phyloP scores from a whole-genome alignment of 164 flowering plant genomes.

The Vitis vinifera region DNA sequence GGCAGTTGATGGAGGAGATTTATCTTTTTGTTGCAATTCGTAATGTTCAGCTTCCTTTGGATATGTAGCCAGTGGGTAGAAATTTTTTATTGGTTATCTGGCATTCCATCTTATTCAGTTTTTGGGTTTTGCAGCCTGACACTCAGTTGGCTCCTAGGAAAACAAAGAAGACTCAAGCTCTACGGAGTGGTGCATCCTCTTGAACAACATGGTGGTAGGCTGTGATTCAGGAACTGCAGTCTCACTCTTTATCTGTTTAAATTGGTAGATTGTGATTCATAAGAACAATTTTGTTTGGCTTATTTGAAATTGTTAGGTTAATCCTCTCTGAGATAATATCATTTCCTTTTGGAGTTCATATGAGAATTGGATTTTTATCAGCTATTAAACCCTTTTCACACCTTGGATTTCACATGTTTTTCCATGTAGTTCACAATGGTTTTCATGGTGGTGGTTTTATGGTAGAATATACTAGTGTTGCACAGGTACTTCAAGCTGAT shows the following conservation, averaged over 20 bases:
- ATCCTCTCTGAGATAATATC: too few species aligned
- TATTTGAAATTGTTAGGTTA: not conserved
- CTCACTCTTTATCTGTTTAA: not conserved
- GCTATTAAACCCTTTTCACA: too few species aligned
- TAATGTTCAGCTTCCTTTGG: not conserved
- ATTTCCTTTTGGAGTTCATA: too few species aligned
- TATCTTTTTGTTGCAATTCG: too few species aligned
- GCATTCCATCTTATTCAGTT: not conserved
- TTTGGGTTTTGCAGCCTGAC: constrained; percentile 35
- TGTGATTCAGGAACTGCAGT: too few species aligned
- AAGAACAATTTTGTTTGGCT: constrained; percentile 3
- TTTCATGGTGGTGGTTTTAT: too few species aligned
- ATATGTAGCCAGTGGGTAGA: not conserved
- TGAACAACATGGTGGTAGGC: not conserved
- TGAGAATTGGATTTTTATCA: too few species aligned
- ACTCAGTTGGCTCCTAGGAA: constrained; percentile 41
- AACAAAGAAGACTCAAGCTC: constrained; percentile 20
- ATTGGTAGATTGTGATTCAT: not conserved
- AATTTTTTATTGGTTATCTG: not conserved
- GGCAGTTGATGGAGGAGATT: not conserved
- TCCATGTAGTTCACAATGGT: too few species aligned
- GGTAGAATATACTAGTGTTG: too few species aligned
- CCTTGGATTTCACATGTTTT: too few species aligned
- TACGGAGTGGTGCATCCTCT: constrained; percentile 25
- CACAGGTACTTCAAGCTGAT: too few species aligned